These are phyloP conservation scores for Candida bentonensis DNA, from an alignment of 805 yeast genomes.

Conservation along the genomic window DNA sequence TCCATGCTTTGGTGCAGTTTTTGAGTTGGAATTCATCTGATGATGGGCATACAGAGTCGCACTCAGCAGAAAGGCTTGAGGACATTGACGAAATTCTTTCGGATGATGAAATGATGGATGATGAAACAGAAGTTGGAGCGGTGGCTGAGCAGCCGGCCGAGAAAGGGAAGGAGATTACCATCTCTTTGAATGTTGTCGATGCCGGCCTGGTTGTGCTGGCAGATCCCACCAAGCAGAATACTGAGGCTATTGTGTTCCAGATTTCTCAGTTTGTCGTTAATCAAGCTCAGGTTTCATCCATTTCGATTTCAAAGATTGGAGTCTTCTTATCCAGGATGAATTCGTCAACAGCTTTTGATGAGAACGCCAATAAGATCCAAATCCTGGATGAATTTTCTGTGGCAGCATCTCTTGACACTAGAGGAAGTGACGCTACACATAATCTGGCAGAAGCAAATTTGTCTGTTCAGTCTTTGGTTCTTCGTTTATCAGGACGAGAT, in stretches of 20 bases:
- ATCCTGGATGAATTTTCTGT: slow-evolving; percentile 82
- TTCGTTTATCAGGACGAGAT: slow-evolving; percentile 78
- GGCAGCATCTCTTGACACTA: slow-evolving; percentile 55
- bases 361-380: slow-evolving; percentile 38
- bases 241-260: slow-evolving; percentile 85
- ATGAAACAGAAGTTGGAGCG: slow-evolving; percentile 5
- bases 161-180: slow-evolving; percentile 2
- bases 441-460: slow-evolving; percentile 51
- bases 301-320: slow-evolving; percentile 68
- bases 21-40: background rate
- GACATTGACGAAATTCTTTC: slow-evolving; percentile 6
- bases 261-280: slow-evolving; percentile 65
- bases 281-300: slow-evolving; percentile 48
- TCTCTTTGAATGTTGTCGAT: slow-evolving; percentile 43
- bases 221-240: slow-evolving; percentile 49
- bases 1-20: slow-evolving; percentile 17
- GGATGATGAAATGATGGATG: slow-evolving; percentile 2
- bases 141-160: slow-evolving; percentile 7
- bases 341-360: slow-evolving; percentile 26
- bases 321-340: slow-evolving; percentile 75
- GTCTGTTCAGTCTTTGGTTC: slow-evolving; percentile 63
- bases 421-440: slow-evolving; percentile 47
- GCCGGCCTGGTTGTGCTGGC: slow-evolving; percentile 71
- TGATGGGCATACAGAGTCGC: background rate
- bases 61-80: background rate